phyloP scores from a whole-genome alignment of 2,329 filamentous ascomycete species.

The Alternaria hordeiaustralica region DNA sequence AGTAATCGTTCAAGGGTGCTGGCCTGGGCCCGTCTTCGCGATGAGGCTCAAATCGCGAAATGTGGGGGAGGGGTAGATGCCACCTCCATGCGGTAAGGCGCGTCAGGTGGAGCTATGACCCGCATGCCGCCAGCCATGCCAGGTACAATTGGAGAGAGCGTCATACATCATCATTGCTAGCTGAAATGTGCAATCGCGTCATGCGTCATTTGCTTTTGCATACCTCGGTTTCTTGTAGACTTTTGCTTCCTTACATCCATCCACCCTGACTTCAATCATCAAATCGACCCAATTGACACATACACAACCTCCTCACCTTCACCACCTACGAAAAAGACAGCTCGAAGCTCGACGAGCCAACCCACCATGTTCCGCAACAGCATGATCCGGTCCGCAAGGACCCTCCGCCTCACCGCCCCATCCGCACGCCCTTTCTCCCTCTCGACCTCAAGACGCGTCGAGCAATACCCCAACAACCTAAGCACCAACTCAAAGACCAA shows the following conservation, averaged over 20 bases:
- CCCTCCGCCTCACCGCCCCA: not conserved
- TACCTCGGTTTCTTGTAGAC: not conserved
- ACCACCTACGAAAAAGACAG: not conserved
- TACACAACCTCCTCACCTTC: not conserved
- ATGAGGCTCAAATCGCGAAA: constrained; percentile 24
- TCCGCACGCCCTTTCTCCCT: constrained; percentile 24
- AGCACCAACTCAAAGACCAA: constrained; percentile 32
- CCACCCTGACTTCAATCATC: not conserved
- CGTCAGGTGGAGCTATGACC: constrained; percentile 12
- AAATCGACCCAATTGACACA: not conserved
- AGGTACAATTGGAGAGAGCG: constrained; percentile 17
- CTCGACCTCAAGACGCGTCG: constrained; percentile 12
- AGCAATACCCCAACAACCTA: constrained; percentile 23
- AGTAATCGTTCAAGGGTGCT: not conserved
- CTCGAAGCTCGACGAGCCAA: not conserved
- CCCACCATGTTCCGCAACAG: constrained; percentile 21
- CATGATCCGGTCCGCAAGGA: constrained; percentile 14
- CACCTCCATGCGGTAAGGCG: constrained; percentile 6
- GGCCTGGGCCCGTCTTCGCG: not conserved
- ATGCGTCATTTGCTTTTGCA: constrained; percentile 11
- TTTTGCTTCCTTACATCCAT: not conserved
- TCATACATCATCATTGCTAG: constrained; percentile 33
- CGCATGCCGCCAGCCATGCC: constrained; percentile 12
- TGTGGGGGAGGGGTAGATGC: constrained; percentile 20
- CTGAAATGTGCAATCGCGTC: constrained; percentile 19